These are phyloP conservation scores for Hyparrhenia diplandra DNA, from an alignment of 176 grass and related monocot genomes.

Conservation along the genomic window DNA sequence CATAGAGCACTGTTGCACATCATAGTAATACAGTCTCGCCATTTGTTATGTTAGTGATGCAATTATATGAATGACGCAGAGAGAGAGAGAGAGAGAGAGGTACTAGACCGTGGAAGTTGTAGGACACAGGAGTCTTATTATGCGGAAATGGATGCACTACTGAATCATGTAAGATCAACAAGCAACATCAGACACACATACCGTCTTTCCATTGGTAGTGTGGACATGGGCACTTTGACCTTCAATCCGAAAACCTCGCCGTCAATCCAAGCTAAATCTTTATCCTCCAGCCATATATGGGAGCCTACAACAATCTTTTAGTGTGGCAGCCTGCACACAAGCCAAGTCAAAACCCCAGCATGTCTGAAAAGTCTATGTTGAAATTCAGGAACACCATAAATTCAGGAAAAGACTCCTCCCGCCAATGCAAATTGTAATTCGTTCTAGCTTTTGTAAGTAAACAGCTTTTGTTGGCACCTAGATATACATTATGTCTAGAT, in stretches of 20 bases:
- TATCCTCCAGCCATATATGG: constrained; percentile 85
- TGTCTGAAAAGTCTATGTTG: constrained; percentile 6
- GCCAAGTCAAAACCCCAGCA: background rate
- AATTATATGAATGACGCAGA: background rate
- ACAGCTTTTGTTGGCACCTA: background rate
- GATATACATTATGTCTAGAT: no score
- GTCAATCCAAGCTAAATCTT: constrained; percentile 80
- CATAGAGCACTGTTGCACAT: background rate
- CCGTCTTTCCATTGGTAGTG: constrained; percentile 75
- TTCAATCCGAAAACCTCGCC: constrained; percentile 71
- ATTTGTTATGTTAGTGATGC: background rate
- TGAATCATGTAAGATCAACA: background rate
- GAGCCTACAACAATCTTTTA: constrained; percentile 85
- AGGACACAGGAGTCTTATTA: background rate
- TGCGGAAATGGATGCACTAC: background rate
- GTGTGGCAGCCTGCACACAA: constrained; percentile 34
- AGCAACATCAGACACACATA: constrained; percentile 33
- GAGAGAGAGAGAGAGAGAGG: background rate
- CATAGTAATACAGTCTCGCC: background rate
- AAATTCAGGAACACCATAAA: no score
- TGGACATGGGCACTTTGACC: constrained; percentile 60
- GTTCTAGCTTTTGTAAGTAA: background rate
- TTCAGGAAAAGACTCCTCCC: background rate
- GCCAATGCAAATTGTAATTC: background rate
- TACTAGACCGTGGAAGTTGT: background rate